Evolutionary conservation across 2,329 filamentous ascomycete species (phyloP), one percentile per base, ranked within the genome.

Genomic region (Clarireedia sp.): DNA sequence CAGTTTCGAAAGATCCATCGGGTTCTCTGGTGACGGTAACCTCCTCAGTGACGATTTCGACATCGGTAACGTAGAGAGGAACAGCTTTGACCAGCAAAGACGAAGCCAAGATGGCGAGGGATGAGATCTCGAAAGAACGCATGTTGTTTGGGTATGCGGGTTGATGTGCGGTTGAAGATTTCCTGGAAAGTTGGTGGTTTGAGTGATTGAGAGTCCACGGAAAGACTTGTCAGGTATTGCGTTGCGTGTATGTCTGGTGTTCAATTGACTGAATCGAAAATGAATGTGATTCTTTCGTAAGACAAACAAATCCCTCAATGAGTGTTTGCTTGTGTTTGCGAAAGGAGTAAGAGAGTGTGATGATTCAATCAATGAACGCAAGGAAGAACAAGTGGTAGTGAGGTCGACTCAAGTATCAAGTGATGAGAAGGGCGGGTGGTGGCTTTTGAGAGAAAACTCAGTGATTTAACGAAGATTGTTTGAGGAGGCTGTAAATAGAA

Each of bases 31-130:
- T 64, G 8, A 68, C 62, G n/a, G 49, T 54, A 23, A 66, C 51
- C 26, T 60, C 59, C 45, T 63, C 61, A 5, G 60, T 64, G 17
- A 66, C 57, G 17, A 63, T 37, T 2, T 64, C 60, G 14, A 56
- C 37, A 10, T 67, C 62, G 40, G 55, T 59, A 19, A 62, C 58
- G 9, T 59, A 26, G 19, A 61, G 59, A 19, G 57, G 60, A 21
- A 59, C 59, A 48, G 63, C 62, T 56, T 62, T 64, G 60, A 63
- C 60, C 63, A 67, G 65, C 62, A 68, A 64, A 62, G 64, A 64
- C 16, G 64, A 54, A 33, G 64, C 63, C 58, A 66, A 58, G 51
- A 66, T 48, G 60, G 62, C 65, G 38, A 64, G 46, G 48, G 43
- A 64, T 26, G 61, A 59, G 56, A 66, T 57, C 8, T 60, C 57